A percentile compares a stretch with the other conserved stretches of the same genome.
Conservation (phyloP, 805 yeast species). For the Maudiozyma turicensis region DNA sequence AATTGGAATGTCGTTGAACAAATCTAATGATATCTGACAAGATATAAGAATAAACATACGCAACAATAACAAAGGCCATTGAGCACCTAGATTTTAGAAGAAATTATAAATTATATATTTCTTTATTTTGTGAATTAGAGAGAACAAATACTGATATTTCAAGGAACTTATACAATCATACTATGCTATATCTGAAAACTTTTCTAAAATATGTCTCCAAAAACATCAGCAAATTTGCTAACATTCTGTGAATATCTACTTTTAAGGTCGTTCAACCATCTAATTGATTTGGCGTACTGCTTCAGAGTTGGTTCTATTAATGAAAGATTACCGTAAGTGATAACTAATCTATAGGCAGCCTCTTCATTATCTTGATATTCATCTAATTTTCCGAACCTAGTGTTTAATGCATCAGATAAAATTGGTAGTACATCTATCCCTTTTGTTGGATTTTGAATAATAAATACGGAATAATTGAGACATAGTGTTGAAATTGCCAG, state of each 20-base stretch:
- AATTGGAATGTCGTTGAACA: too few species aligned
- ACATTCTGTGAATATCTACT: slow-evolving; percentile 9
- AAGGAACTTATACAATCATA: too few species aligned
- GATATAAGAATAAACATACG: too few species aligned
- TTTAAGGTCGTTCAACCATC: slow-evolving; percentile 22
- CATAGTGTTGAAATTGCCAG: slow-evolving; percentile 42
- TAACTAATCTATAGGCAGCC: slow-evolving; percentile 53
- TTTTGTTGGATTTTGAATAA: slow-evolving; percentile 23
- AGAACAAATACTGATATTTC: too few species aligned
- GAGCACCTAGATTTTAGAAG: too few species aligned
- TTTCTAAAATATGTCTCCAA: slow-evolving; percentile 1
- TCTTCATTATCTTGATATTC: slow-evolving; percentile 40
- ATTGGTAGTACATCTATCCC: slow-evolving; percentile 22
- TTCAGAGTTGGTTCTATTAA: slow-evolving; percentile 25
- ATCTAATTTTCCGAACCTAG: slow-evolving; percentile 24
- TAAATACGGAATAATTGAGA: slow-evolving; percentile 38
- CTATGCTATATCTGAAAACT: too few species aligned
- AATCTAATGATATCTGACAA: too few species aligned
- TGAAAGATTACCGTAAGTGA: slow-evolving; percentile 55
- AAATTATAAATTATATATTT: too few species aligned
- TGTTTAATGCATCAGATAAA: slow-evolving; percentile 24
- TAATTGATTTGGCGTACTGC: slow-evolving; percentile 24
- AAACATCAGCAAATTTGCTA: slow-evolving; percentile 20
- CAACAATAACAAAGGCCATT: too few species aligned
- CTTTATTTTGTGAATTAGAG: too few species aligned